These are phyloP conservation scores for Panicum virgatum DNA, from an alignment of 202 grass and related monocot species.

Conservation along the genomic window DNA sequence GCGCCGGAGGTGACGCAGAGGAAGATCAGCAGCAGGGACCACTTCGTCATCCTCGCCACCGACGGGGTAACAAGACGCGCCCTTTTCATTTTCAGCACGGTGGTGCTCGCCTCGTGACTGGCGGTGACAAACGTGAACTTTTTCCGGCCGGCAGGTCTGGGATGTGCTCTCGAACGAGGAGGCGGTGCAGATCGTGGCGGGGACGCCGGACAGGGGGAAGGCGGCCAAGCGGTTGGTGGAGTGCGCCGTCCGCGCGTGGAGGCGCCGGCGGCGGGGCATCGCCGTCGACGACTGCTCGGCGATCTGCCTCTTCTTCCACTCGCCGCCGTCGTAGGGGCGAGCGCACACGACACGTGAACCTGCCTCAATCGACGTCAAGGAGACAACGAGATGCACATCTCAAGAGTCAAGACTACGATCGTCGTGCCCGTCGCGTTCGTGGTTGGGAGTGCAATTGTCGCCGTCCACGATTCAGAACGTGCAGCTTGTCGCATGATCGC, in stretches of 20 bases:
- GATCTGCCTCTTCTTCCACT: conserved; percentile 84
- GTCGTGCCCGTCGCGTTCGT: background rate
- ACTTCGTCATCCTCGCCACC: conserved; percentile 85
- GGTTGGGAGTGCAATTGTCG: conserved; percentile 18
- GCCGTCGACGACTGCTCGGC: conserved; percentile 96
- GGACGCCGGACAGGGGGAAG: conserved; percentile 50
- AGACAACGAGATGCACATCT: background rate
- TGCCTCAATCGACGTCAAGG: conserved; percentile 18
- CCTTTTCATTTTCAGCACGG: too few species aligned
- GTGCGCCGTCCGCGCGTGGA: conserved; percentile 68
- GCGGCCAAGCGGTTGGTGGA: conserved; percentile 75
- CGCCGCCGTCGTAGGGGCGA: conserved; percentile 26
- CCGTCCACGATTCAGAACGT: conserved; percentile 31
- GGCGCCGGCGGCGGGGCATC: conserved; percentile 60
- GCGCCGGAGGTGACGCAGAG: conserved; percentile 75
- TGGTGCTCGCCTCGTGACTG: background rate
- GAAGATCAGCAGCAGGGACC: conserved; percentile 52
- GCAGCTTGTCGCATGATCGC: conserved; percentile 20
- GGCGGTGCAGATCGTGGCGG: conserved; percentile 83
- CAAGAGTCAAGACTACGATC: background rate
- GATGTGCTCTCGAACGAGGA: conserved; percentile 93
- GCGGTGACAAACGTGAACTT: background rate
- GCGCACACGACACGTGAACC: background rate
- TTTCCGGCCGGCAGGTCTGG: conserved; percentile 68
- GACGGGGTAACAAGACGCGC: conserved; percentile 58